Conservation (phyloP, 2,329 filamentous ascomycete species). For the Pseudogymnoascus sp. region DNA sequence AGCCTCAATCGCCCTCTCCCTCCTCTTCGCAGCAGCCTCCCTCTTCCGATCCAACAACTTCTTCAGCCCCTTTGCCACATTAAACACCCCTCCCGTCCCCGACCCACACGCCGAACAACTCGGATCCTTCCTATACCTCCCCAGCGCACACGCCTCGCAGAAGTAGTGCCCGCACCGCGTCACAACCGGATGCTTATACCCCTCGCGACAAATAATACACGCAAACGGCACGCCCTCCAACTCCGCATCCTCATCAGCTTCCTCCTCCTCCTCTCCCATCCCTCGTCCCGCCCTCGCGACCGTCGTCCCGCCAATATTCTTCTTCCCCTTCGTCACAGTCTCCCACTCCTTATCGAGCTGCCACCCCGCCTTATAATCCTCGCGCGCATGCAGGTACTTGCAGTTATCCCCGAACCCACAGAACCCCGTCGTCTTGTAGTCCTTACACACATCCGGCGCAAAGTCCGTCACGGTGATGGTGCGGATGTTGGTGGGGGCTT, state of each 20-base stretch:
- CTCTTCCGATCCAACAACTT: conserved; percentile 65
- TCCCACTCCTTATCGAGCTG: conserved; percentile 95
- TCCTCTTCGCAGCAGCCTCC: conserved; percentile 47
- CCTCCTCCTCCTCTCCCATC: conserved; percentile 37
- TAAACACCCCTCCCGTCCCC: conserved; percentile 85
- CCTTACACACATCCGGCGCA: conserved; percentile 89
- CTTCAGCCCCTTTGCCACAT: conserved; percentile 74
- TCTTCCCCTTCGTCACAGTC: conserved; percentile 66
- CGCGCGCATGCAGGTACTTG: conserved; percentile 71
- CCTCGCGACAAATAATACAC: conserved; percentile 31
- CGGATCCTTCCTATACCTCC: conserved; percentile 79
- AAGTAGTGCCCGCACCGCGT: conserved; percentile 96
- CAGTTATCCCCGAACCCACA: conserved; percentile 57
- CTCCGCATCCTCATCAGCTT: conserved; percentile 37
- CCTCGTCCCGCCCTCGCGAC: conserved; percentile 28
- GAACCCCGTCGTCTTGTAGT: conserved; percentile 74
- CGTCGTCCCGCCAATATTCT: conserved; percentile 50
- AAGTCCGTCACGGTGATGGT: conserved; percentile 89
- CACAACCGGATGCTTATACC: conserved; percentile 59
- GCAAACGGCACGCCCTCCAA: conserved; percentile 31
- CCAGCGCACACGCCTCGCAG: conserved; percentile 82
- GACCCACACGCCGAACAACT: conserved; percentile 79
- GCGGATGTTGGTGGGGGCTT: conserved; percentile 81
- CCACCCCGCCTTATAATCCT: conserved; percentile 87
- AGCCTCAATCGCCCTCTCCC: conserved; percentile 45